Conservation (phyloP, 805 yeast genomes). For the Suhomyces pyralidae region DNA sequence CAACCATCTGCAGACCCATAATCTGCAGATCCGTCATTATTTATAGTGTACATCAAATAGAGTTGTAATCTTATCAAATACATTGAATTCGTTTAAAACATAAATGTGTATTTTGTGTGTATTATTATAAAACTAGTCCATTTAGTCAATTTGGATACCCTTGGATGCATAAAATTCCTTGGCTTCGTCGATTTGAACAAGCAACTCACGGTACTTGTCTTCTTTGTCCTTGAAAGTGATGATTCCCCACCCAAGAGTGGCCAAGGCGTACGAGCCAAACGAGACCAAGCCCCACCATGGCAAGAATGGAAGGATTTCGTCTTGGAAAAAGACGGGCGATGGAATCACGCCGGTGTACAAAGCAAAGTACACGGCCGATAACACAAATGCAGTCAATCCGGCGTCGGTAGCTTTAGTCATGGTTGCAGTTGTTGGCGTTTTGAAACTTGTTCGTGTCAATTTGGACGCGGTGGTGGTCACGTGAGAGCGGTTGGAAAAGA, state of each 20-base stretch:
- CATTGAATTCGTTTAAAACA: not conserved
- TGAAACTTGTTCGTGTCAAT: constrained; percentile 4
- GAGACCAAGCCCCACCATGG: constrained; percentile 71
- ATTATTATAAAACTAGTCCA: constrained; percentile 22
- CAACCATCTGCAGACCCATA: not conserved
- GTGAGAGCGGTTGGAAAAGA: not conserved
- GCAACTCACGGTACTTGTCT: constrained; percentile 60
- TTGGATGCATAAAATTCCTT: constrained; percentile 52
- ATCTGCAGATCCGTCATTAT: not conserved
- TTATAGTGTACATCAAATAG: not conserved
- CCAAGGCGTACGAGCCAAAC: constrained; percentile 67
- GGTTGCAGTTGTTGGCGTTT: not conserved
- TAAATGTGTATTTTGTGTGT: not conserved
- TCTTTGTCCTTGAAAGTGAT: constrained; percentile 68
- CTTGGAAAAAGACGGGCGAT: constrained; percentile 42
- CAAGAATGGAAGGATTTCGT: constrained; percentile 59
- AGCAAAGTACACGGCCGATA: constrained; percentile 53
- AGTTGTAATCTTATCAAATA: not conserved
- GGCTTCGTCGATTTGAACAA: constrained; percentile 59
- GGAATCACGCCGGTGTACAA: constrained; percentile 55
- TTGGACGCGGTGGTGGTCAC: constrained; percentile 2
- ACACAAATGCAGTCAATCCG: constrained; percentile 41
- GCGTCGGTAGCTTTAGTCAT: constrained; percentile 74
- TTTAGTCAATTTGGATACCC: constrained; percentile 51
- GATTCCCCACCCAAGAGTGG: constrained; percentile 66